These are phyloP conservation scores for Talaromyces stipitatus DNA, from an alignment of 495 filamentous ascomycete genomes.

Conservation along the genomic window DNA sequence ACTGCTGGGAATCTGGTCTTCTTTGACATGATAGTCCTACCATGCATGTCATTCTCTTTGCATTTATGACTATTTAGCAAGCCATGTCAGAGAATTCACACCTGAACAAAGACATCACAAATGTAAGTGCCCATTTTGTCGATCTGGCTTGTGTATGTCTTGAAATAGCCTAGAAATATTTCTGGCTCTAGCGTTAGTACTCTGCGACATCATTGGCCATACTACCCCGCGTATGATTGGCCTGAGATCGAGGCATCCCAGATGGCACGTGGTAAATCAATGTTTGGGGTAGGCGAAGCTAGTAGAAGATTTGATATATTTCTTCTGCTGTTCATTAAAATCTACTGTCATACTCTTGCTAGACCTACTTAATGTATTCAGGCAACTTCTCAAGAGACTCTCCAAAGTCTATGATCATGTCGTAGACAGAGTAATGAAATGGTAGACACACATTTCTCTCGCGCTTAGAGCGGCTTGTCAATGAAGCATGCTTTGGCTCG, in stretches of 20 bases:
- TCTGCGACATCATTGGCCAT: not conserved
- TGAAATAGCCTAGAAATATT: too few species aligned
- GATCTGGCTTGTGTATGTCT: too few species aligned
- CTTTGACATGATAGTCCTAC: too few species aligned
- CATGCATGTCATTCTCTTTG: too few species aligned
- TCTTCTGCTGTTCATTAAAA: not conserved
- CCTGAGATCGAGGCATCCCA: not conserved
- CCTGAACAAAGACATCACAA: too few species aligned
- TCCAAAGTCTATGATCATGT: too few species aligned
- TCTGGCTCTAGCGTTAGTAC: not conserved
- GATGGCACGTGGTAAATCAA: not conserved
- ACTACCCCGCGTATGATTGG: not conserved
- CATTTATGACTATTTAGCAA: too few species aligned
- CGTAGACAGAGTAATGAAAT: not conserved
- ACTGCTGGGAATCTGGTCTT: too few species aligned
- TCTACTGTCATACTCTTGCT: not conserved
- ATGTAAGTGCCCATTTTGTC: too few species aligned
- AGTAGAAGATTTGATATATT: not conserved
- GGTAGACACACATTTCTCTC: not conserved
- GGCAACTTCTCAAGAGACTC: too few species aligned
- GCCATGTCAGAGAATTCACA: too few species aligned
- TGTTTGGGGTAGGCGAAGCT: not conserved
- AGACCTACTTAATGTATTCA: too few species aligned
- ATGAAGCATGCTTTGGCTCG: not conserved
- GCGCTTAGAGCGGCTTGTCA: not conserved